Percentiles rank a stretch among this genome's conserved stretches.
Conservation (phyloP, 192 early-diverging fungal species). For the Chytriomyces hyalinus region DNA sequence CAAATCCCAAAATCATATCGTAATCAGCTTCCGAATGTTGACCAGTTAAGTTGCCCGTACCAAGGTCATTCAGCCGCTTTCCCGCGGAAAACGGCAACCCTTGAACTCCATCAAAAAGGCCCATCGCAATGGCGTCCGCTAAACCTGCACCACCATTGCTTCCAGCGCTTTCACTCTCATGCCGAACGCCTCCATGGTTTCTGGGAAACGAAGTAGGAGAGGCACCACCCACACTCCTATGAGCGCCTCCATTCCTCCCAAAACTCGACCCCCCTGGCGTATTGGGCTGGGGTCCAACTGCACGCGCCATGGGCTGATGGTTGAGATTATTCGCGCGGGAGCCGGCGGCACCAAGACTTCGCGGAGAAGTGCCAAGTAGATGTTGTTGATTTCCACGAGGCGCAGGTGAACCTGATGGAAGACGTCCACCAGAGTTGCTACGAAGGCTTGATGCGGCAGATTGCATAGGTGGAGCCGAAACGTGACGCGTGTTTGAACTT, state of each 20-base stretch:
- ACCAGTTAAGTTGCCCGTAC: neutral
- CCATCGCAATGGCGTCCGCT: conserved; percentile 25
- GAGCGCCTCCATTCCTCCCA: neutral
- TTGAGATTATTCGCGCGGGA: too few relatives aligned
- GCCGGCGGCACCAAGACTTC: conserved; percentile 4
- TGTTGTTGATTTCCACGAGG: too few relatives aligned
- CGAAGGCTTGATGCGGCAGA: too few relatives aligned
- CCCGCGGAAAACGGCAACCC: conserved; percentile 18
- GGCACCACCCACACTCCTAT: neutral
- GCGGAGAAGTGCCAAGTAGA: neutral
- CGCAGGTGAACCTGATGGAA: too few relatives aligned
- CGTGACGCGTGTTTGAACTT: too few relatives aligned
- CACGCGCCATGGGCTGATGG: neutral
- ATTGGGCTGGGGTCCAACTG: neutral
- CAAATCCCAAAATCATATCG: conserved; percentile 7
- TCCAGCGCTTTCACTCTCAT: neutral
- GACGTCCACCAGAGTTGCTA: too few relatives aligned
- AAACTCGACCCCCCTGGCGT: neutral
- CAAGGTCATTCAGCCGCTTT: too few relatives aligned
- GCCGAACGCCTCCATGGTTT: neutral
- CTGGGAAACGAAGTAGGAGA: conserved; percentile 26
- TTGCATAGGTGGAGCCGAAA: too few relatives aligned
- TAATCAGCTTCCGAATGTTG: neutral
- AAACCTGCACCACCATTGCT: conserved; percentile 1
- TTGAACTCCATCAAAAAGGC: conserved; percentile 22